phyloP scores from a whole-genome alignment of 139 green algal species.

The Chlamydomonas sphaeroides region DNA sequence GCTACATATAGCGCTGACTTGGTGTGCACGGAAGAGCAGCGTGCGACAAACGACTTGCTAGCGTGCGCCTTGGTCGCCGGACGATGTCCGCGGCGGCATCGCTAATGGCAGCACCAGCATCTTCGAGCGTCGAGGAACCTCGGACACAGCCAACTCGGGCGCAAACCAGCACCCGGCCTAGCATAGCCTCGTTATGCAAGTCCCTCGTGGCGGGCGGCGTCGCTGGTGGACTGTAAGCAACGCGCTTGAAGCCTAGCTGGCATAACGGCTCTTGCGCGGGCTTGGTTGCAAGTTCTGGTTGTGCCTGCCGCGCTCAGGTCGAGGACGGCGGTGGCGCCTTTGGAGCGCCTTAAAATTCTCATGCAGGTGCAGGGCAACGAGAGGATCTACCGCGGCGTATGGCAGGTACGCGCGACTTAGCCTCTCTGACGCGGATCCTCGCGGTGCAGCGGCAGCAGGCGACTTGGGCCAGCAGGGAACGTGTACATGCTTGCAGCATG shows the following conservation, averaged over 20 bases:
- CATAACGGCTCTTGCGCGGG: background rate
- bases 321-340: conserved; percentile 95
- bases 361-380: conserved; percentile 96
- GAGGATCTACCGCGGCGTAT: conserved; percentile 90
- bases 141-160: too few species aligned
- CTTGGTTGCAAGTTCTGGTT: background rate
- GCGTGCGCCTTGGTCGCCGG: too few species aligned
- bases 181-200: conserved; percentile 63
- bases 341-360: conserved; percentile 98
- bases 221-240: conserved; percentile 88
- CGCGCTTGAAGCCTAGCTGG: background rate
- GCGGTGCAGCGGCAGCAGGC: background rate
- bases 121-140: too few species aligned
- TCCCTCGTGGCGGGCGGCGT: conserved; percentile 88
- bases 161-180: conserved; percentile 24
- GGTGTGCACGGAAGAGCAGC: too few species aligned
- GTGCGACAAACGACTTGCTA: too few species aligned
- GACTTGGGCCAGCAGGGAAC: background rate
- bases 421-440: background rate
- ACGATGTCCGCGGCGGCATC: too few species aligned
- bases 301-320: too few species aligned
- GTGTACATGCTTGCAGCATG: too few species aligned
- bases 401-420: conserved; percentile 68
- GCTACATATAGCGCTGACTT: too few species aligned
- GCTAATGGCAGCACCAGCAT: too few species aligned